Evolutionary conservation across 208 protist species (phyloP), one percentile per base, ranked within the genome.

Genomic region (Acanthamoeba triangularis): DNA sequence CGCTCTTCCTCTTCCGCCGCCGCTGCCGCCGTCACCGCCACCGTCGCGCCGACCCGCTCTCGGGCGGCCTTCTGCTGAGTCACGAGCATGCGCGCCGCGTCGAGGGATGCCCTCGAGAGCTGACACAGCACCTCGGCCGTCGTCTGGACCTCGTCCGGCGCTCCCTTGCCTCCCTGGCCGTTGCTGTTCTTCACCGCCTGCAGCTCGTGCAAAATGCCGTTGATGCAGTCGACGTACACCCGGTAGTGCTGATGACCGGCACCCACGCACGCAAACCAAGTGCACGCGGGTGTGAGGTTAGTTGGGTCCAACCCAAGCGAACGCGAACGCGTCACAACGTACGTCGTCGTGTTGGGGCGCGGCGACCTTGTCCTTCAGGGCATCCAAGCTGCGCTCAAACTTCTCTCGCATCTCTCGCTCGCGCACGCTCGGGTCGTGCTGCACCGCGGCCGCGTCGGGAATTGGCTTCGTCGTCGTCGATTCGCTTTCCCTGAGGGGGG

Each of bases 1-100:
- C 8, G 33, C 37, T 23, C 28, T 13, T 67, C 61, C 25, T 67
- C 61, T 16, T n/a, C 59, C 59, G 59, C 10, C 59, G 59, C 3
- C 59, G 59, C 59, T 8, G 61, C 8, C 28, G 25, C 25, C 61
- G 16, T 25, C 18, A 67, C 61, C 23, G 2, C 1, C 61, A 67
- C 25, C 61, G 61, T 23, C 61, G 11, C 61, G 23, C 25, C 61
- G 61, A 23, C 28, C 61, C 25, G 25, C 61, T 67, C 25, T 67
- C 25, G 28, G 69, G 69, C 6, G 13, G 30, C 33, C 69, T 78
- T 85, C 25, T 30, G 76, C 11, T 85, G 47, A 1, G 76, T 20
- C 6, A 85, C 35, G 35, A 85, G 35, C 76, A 85, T n/a, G 76
- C 76, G 76, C 28, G 76, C 76, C 25, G 76, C 76, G n/a, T 85